phyloP scores from a whole-genome alignment of 1,284 basidiomycete genomes.

The Exobasidium cylindrosporum region DNA sequence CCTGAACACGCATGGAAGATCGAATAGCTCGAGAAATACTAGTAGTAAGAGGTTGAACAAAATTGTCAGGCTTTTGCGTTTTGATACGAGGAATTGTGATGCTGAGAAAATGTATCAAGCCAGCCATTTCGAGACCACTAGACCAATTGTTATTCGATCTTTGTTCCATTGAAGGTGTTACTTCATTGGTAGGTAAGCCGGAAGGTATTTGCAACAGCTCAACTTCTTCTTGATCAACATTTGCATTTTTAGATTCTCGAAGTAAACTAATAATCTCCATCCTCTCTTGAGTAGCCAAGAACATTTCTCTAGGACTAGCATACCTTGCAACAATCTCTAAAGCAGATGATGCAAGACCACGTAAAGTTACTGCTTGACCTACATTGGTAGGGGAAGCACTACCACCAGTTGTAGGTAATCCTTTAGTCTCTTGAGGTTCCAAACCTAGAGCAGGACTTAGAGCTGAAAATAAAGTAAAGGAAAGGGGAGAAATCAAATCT shows the following conservation, averaged over 20 bases:
- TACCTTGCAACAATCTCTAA: conserved; percentile 27
- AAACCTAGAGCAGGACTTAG: conserved; percentile 33
- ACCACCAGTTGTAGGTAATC: background rate
- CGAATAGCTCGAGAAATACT: conserved; percentile 22
- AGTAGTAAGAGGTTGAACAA: conserved; percentile 29
- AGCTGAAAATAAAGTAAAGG: conserved; percentile 35
- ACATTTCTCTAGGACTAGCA: conserved; percentile 39
- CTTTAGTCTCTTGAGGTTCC: conserved; percentile 3
- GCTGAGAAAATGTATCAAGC: conserved; percentile 6
- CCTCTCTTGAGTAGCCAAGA: conserved; percentile 40
- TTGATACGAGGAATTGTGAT: conserved; percentile 34
- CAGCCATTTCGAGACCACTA: conserved; percentile 17
- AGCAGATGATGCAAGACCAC: conserved; percentile 18
- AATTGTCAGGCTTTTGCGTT: conserved; percentile 39
- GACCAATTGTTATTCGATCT: conserved; percentile 6
- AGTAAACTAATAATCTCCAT: conserved; percentile 24
- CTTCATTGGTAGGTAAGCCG: background rate
- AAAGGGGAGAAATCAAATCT: conserved; percentile 27
- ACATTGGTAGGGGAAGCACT: background rate
- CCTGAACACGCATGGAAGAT: background rate
- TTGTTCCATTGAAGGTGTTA: background rate
- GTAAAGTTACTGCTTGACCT: conserved; percentile 9
- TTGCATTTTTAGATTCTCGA: background rate
- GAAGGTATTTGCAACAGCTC: background rate
- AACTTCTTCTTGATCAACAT: conserved; percentile 5